phyloP scores from a whole-genome alignment of 441 rosid species.

The Omphalea diandra region DNA sequence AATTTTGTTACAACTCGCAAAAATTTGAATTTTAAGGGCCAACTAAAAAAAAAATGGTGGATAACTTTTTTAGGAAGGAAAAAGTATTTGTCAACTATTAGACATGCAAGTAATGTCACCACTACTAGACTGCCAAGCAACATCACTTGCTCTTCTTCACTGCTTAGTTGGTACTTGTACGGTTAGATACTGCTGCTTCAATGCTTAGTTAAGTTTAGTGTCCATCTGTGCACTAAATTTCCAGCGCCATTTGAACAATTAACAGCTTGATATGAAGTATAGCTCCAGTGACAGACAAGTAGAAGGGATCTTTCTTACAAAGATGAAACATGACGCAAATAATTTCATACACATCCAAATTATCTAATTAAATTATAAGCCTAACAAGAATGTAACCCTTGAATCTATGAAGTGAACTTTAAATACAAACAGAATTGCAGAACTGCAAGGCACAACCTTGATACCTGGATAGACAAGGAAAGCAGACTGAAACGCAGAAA shows the following conservation, averaged over 20 bases:
- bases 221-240: too few species aligned
- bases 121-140: neutral
- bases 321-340: neutral
- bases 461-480: neutral
- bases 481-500: neutral
- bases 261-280: neutral
- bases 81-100: too few species aligned
- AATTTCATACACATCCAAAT: neutral
- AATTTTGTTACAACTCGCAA: too few species aligned
- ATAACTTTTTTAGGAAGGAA: too few species aligned
- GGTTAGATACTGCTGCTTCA: neutral
- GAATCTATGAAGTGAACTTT: neutral
- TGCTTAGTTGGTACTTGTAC: too few species aligned
- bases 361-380: neutral
- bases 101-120: neutral
- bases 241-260: too few species aligned
- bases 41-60: too few species aligned
- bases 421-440: neutral
- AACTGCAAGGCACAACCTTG: neutral
- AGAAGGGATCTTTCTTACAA: neutral
- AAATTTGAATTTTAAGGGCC: too few species aligned
- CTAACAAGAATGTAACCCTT: neutral
- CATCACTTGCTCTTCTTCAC: too few species aligned
- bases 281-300: constrained; percentile 4
- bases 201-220: neutral